Percentiles rank a stretch among this genome's conserved stretches.
phyloP scores from a whole-genome alignment of 1,139 yeast genomes.

The Candida anutae region DNA sequence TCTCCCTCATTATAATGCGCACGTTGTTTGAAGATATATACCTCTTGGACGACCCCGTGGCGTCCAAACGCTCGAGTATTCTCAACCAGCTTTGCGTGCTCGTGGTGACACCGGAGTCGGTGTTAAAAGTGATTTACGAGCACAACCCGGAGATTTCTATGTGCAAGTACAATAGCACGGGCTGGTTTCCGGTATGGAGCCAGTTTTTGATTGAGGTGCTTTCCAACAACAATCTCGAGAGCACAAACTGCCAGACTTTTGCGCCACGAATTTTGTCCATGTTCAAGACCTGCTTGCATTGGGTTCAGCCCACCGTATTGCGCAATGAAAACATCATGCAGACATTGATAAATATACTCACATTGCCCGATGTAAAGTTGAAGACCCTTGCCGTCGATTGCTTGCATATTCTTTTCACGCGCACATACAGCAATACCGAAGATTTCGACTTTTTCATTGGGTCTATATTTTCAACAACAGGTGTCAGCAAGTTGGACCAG shows the following conservation, averaged over 20 bases:
- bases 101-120: slow-evolving; percentile 64
- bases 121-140: slow-evolving; percentile 63
- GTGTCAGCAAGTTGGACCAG: slow-evolving; percentile 56
- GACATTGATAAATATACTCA: slow-evolving; percentile 54
- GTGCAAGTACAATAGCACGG: slow-evolving; percentile 62
- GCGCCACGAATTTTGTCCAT: slow-evolving; percentile 71
- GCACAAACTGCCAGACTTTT: slow-evolving; percentile 36
- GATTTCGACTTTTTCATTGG: slow-evolving; percentile 81
- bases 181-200: slow-evolving; percentile 86
- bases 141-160: slow-evolving; percentile 54
- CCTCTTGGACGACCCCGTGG: slow-evolving; percentile 83
- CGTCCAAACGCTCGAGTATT: slow-evolving; percentile 70
- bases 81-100: slow-evolving; percentile 79
- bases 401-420: slow-evolving; percentile 77
- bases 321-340: slow-evolving; percentile 59
- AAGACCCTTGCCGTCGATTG: slow-evolving; percentile 87
- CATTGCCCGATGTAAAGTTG: slow-evolving; percentile 54
- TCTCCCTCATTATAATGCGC: slow-evolving; percentile 69
- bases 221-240: slow-evolving; percentile 21
- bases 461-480: slow-evolving; percentile 64
- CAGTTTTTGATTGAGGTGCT: slow-evolving; percentile 50
- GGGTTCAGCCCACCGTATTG: slow-evolving; percentile 79
- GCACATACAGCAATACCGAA: slow-evolving; percentile 60
- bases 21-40: slow-evolving; percentile 93
- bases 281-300: slow-evolving; percentile 80